Evolutionary conservation across 31 red algal species (phyloP), one percentile per base, ranked within the genome.

Genomic region (Asparagopsis taxiformis): DNA sequence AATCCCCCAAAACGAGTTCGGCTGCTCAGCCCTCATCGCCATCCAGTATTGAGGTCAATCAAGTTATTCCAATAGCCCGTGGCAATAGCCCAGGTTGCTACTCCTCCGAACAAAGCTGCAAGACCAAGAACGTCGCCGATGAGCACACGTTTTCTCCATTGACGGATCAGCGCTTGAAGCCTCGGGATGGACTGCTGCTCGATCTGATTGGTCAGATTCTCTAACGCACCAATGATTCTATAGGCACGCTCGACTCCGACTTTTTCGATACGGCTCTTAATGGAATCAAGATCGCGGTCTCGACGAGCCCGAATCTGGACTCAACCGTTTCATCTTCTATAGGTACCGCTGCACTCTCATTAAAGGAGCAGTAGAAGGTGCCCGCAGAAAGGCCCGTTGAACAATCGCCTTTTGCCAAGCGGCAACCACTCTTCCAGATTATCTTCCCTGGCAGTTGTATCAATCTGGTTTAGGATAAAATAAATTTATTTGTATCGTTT

Each of bases 391-490:
- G 55, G 9, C 55, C 55, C 55, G 15, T 25, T 60, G 55, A 9
- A 20, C 9, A 23, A 60, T 9, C 15, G 55, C 55, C 9, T 20
- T 9, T 25, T 60, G 55, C 55, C 55, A 60, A 25, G 55, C 55
- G 22, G 11, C 55, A 25, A 60, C 55, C 9, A 60, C 55, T 60
- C 55, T 25, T 60, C 55, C 9, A 20, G 9, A 26, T 60, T 60
- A 20, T 60, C 55, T 20, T 60, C 55, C 10, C 55, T 15, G 55
- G 55, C 55, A 25, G 55, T 20, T 9, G 55, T 60, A 25, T 60
- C 55, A 9, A 60, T 60, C 55, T 60, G 55, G 23, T 60, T 60
- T 25, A 60, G 55, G 15, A 60, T 20, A 25, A 60, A 60, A 60
- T 9, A 25, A 60, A 60, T 25, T 60, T 60, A 20, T 60, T 60